Conservation (phyloP, 495 filamentous ascomycete species). For the Daldinia decipiens region DNA sequence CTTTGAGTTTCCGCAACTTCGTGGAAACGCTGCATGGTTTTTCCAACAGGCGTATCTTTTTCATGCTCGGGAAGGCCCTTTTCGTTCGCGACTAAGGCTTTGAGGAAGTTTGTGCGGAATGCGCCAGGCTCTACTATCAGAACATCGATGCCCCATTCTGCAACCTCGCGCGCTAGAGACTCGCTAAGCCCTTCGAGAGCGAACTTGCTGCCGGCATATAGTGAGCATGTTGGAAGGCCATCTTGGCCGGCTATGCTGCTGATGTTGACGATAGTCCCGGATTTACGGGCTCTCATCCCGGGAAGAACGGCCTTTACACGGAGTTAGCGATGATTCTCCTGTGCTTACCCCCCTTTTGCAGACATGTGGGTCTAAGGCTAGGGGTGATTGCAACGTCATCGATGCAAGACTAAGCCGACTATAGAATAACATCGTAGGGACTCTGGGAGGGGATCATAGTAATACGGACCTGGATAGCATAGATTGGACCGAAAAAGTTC, state of each 20-base stretch:
- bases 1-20: not conserved
- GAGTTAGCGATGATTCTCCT: not conserved
- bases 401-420: no score
- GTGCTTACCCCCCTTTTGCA: not conserved
- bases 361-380: no score
- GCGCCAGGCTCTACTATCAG: not conserved
- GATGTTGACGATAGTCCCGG: slow-evolving; percentile 3
- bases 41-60: not conserved
- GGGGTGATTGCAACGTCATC: no score
- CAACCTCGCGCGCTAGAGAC: not conserved
- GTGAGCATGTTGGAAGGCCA: not conserved
- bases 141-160: not conserved
- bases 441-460: no score
- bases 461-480: slow-evolving; percentile 2
- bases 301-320: slow-evolving; percentile 6
- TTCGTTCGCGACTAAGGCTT: not conserved
- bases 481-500: slow-evolving; percentile 1
- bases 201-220: slow-evolving; percentile 6
- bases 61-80: slow-evolving; percentile 4
- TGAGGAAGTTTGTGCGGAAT: slow-evolving; percentile 1
- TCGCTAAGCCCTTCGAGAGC: slow-evolving; percentile 6
- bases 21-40: not conserved
- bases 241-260: slow-evolving; percentile 2
- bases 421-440: no score
- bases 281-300: not conserved